These are phyloP conservation scores for Populus simonii DNA, from an alignment of 345 rosid genomes.

Conservation along the genomic window DNA sequence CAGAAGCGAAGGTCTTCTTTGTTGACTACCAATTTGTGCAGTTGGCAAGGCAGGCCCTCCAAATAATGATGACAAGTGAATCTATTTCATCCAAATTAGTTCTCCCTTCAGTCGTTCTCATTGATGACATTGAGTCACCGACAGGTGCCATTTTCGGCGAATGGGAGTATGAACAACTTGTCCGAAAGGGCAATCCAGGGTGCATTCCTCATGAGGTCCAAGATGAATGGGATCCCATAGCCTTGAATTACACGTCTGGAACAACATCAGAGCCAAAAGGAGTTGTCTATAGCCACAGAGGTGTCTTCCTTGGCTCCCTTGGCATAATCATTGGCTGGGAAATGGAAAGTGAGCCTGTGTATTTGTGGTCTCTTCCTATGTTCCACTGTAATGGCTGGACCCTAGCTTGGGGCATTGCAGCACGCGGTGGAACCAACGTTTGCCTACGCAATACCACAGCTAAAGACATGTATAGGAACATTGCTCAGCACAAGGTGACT, in stretches of 20 bases:
- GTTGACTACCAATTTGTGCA: slow-evolving; percentile 55
- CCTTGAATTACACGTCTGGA: slow-evolving; percentile 72
- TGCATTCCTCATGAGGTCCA: slow-evolving; percentile 17
- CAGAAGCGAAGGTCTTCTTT: slow-evolving; percentile 59
- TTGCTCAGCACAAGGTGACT: slow-evolving; percentile 53
- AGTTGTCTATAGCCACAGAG: slow-evolving; percentile 75
- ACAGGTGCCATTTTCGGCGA: slow-evolving; percentile 44
- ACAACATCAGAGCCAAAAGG: slow-evolving; percentile 75
- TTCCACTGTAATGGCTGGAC: slow-evolving; percentile 87
- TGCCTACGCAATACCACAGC: slow-evolving; percentile 69
- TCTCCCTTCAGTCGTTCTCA: slow-evolving; percentile 46
- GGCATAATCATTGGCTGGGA: slow-evolving; percentile 57
- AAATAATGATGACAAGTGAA: slow-evolving; percentile 18
- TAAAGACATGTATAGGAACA: slow-evolving; percentile 42
- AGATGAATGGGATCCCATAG: slow-evolving; percentile 66
- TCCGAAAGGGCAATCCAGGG: slow-evolving; percentile 37
- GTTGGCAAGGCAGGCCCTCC: slow-evolving; percentile 49
- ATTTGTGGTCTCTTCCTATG: slow-evolving; percentile 81
- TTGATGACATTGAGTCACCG: slow-evolving; percentile 55
- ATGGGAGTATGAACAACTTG: slow-evolving; percentile 55
- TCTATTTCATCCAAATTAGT: not conserved
- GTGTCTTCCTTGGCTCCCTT: slow-evolving; percentile 58
- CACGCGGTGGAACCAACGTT: slow-evolving; percentile 70
- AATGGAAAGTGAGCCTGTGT: slow-evolving; percentile 63
- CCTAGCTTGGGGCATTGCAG: slow-evolving; percentile 69